Percentiles rank a stretch among this genome's conserved stretches.
Evolutionary conservation across 2,329 filamentous ascomycete genomes (phyloP).

Genomic region (Tolypocladium album): DNA sequence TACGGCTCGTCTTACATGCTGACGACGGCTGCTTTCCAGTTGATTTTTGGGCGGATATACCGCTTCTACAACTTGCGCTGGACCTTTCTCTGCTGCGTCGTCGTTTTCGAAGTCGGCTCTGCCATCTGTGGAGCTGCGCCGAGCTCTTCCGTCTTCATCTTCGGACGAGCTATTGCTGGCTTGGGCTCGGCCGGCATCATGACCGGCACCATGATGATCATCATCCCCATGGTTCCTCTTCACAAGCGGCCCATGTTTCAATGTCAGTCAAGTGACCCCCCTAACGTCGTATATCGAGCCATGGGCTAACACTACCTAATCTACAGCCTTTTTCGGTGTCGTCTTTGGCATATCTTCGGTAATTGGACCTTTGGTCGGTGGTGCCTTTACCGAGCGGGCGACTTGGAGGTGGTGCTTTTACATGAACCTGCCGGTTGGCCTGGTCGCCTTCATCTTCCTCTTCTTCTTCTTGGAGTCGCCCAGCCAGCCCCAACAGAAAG

Average conservation of each 20-base stretch:
- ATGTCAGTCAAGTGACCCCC: conserved; percentile 14
- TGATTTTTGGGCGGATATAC: conserved; percentile 43
- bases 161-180: conserved; percentile 46
- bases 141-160: conserved; percentile 40
- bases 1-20: conserved; percentile 53
- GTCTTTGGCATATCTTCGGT: conserved; percentile 45
- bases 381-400: conserved; percentile 36
- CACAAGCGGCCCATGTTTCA: conserved; percentile 50
- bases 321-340: conserved; percentile 35
- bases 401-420: conserved; percentile 50
- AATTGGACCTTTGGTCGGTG: conserved; percentile 41
- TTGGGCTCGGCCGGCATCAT: conserved; percentile 47
- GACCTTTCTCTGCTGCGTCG: conserved; percentile 34
- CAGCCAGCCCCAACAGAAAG: conserved; percentile 15
- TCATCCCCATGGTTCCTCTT: conserved; percentile 48
- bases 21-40: conserved; percentile 42
- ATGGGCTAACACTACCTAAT: not conserved
- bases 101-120: conserved; percentile 44
- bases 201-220: conserved; percentile 44
- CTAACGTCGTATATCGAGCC: not conserved
- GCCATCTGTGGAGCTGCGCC: conserved; percentile 44
- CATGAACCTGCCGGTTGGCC: conserved; percentile 47
- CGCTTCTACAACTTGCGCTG: conserved; percentile 40
- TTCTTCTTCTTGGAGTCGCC: conserved; percentile 36
- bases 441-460: conserved; percentile 36